Evolutionary conservation across 2,329 filamentous ascomycete species (phyloP), one percentile per base, ranked within the genome.

Genomic region (Parafenestella ontariensis): DNA sequence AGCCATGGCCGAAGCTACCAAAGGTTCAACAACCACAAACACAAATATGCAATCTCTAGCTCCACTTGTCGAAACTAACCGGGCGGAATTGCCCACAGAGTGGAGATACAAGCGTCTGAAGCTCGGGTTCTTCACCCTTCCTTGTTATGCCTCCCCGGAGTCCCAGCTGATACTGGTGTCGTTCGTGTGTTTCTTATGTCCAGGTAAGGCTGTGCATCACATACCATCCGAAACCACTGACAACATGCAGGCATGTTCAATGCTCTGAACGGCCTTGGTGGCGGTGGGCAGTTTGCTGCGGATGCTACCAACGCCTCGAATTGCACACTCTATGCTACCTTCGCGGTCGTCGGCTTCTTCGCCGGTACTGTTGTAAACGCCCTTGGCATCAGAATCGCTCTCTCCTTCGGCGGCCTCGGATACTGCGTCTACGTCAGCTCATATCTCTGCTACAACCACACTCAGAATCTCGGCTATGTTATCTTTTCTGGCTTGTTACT

Each of bases 401-500:
- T 92, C 31, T 81, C 84, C 2, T 81, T 92, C 52, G 90, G 90
- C 58, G 89, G 89, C 7, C 73, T 92, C 41, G 90, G 90, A 44
- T 93, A 92, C 78, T 86, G 83, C 70, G 79, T 92, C 69, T 91
- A 92, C 71, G 82, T 88, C 46, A 83, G 87, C 48, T 83, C 84
- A 49, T 88, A 90, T 75, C 79, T 91, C 37, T 84, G 80, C 76
- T 92, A 86, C 75, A 86, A 84, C 59, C 87, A 90, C 76, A 89
- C 81, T 17, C 49, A 79, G 44, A 89, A 88, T 71, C 77, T 81
- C 56, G 87, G 87, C 46, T 92, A 90, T 75, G 85, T 87, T 69
- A 83, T 90, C 68, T 91, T 92, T 61, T 84, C 89, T 7, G 90
- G 90, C 61, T 85, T 86, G 21, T 82, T 91, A 57, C 83, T 92